Base-by-base conservation (phyloP, 306 rosid genomes). In the Vicia villosa region DNA sequence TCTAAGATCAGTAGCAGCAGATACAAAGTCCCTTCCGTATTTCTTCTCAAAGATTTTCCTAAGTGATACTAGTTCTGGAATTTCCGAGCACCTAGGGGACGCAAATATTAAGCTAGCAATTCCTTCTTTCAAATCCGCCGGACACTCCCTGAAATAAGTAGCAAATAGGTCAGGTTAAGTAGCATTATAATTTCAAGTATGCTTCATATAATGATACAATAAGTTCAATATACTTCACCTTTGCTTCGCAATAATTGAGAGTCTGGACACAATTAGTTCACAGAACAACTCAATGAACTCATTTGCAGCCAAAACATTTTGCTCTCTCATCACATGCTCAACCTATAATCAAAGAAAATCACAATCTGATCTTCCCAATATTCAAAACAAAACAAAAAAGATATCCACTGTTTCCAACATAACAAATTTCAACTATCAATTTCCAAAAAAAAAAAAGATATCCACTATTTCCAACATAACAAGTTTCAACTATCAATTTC, bases 311-410 rank as follows among this genome's bases (percentile, higher is more conserved):
- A 95, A 76, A 45, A 89, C 71, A 65, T 95, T 95, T 83, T 91
- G 99, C 69, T 95, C 99, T 65, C 99, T 84, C 60, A 89, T 95
- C 78, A 95, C 99, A 37, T 95, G 99, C 77, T 95, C 99, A 75
- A 95, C 97, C 99, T 95, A 75, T 71, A 80, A 21, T 65, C 55
- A 24, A 54, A 34, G 38, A 21, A 74, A 54, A 20, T 17, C 41
- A 46, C 26, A 14, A 36, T 34, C 58, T 56, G 10, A 13, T 10
- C 46, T 37, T 30, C 5, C 17, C 37, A 69, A 37, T 4, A 36
- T 3, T 3, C 16, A 50, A 67, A 59, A 32, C 13, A 59, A 67
- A 59, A 22, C n/a, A 54, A 69, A 42, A 52, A 6, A 2, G 10
- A 0, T 5, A 43, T 63, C 41, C 24, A 43, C 49, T 20, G 34